These are phyloP conservation scores for Penicillium pulvis DNA, from an alignment of 495 filamentous ascomycete genomes.

Conservation along the genomic window DNA sequence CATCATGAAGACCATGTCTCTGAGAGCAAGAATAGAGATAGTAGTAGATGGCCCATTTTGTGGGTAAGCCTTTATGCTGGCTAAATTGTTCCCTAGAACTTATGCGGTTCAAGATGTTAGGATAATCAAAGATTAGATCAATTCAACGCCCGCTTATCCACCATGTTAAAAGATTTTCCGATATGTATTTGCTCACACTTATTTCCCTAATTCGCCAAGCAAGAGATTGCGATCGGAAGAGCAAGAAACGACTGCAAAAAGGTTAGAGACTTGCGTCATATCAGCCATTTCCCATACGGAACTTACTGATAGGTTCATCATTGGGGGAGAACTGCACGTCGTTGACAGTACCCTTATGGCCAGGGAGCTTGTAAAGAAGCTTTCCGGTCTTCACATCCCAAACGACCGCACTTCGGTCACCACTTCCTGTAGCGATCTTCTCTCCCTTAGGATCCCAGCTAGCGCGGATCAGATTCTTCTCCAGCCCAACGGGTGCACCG, in stretches of 20 bases:
- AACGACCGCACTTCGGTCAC: conserved; percentile 85
- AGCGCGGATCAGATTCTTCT: conserved; percentile 89
- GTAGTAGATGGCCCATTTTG: conserved; percentile 1
- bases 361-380: conserved; percentile 90
- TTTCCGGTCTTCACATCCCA: conserved; percentile 86
- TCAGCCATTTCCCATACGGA: neutral
- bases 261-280: conserved; percentile 16
- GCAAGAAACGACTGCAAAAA: conserved; percentile 73
- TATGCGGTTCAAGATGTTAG: conserved; percentile 3
- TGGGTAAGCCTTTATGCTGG: neutral
- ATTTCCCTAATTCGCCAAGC: conserved; percentile 73
- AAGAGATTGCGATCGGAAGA: conserved; percentile 81
- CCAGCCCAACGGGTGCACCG: conserved; percentile 81
- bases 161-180: conserved; percentile 11
- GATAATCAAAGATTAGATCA: conserved; percentile 14
- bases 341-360: conserved; percentile 94
- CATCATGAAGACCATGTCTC: neutral
- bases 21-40: neutral
- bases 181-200: conserved; percentile 19
- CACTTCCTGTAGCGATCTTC: conserved; percentile 84
- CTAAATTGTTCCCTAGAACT: neutral
- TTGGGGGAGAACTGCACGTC: conserved; percentile 86
- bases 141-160: conserved; percentile 29
- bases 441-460: conserved; percentile 89
- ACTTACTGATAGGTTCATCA: conserved; percentile 87